Evolutionary conservation across 2,329 filamentous ascomycete species (phyloP).

Genomic region (Epichloe brachyelytri): DNA sequence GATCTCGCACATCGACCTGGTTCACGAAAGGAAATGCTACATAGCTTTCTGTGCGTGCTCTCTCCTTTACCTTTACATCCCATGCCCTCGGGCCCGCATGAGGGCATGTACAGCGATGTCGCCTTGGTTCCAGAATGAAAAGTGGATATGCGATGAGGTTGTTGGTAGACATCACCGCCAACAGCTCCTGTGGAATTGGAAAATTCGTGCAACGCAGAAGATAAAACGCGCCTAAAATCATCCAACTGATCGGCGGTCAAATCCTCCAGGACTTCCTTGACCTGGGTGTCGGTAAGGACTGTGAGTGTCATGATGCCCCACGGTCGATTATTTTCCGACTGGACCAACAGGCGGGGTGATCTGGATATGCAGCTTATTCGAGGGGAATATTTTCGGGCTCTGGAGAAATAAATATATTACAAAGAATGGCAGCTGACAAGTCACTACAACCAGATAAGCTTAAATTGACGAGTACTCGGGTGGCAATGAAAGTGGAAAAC

Average conservation of each 20-base stretch:
- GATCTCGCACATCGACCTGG: too few species aligned
- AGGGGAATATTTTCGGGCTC: background rate
- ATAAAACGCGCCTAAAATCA: constrained; percentile 34
- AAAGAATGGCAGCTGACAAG: too few species aligned
- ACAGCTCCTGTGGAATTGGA: constrained; percentile 39
- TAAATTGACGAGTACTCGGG: too few species aligned
- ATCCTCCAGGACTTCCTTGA: constrained; percentile 39
- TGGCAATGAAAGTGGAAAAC: too few species aligned
- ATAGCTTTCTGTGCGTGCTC: background rate
- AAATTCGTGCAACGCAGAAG: constrained; percentile 45
- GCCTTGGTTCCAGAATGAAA: constrained; percentile 34
- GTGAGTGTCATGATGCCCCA: constrained; percentile 38
- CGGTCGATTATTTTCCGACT: background rate
- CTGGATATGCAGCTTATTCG: background rate
- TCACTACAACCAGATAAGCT: too few species aligned
- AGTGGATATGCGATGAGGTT: constrained; percentile 40
- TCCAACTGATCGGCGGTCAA: constrained; percentile 40
- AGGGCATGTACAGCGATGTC: constrained; percentile 64
- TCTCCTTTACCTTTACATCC: constrained; percentile 48
- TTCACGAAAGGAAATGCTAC: background rate
- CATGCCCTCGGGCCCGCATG: constrained; percentile 47
- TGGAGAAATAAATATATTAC: too few species aligned
- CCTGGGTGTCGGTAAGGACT: constrained; percentile 44
- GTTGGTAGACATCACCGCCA: constrained; percentile 34
- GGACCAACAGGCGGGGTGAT: background rate